Conservation (phyloP, 2,329 filamentous ascomycete species). For the Lecanoromycetidae sp. region DNA sequence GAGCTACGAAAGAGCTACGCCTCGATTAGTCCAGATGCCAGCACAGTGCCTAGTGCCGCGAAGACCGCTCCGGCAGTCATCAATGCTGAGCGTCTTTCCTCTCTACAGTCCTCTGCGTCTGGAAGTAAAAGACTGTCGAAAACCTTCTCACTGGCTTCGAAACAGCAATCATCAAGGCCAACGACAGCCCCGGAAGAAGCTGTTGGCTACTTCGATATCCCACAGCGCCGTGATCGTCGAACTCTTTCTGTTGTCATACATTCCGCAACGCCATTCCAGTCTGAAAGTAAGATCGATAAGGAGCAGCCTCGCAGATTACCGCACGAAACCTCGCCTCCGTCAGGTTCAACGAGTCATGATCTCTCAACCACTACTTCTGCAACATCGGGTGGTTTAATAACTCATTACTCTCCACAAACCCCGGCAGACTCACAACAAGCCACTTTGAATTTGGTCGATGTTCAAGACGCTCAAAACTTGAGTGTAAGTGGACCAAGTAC, state of each 20-base stretch:
- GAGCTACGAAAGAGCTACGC: slow-evolving; percentile 31
- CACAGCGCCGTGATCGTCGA: slow-evolving; percentile 26
- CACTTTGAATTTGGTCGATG: slow-evolving; percentile 17
- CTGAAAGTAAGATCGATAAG: slow-evolving; percentile 22
- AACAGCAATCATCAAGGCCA: slow-evolving; percentile 21
- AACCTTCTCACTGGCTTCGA: slow-evolving; percentile 29
- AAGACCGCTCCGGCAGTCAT: slow-evolving; percentile 37
- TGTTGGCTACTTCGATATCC: slow-evolving; percentile 25
- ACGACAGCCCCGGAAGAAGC: slow-evolving; percentile 27
- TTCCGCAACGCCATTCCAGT: slow-evolving; percentile 16
- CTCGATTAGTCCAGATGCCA: slow-evolving; percentile 29
- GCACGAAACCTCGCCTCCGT: slow-evolving; percentile 27
- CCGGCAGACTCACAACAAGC: slow-evolving; percentile 16
- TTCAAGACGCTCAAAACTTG: slow-evolving; percentile 22
- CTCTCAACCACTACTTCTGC: slow-evolving; percentile 28
- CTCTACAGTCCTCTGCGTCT: slow-evolving; percentile 29
- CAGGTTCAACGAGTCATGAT: slow-evolving; percentile 22
- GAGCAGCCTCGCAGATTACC: slow-evolving; percentile 25
- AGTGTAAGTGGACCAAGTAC: slow-evolving; percentile 27
- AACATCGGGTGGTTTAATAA: slow-evolving; percentile 31
- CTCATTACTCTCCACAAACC: slow-evolving; percentile 19
- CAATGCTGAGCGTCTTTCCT: slow-evolving; percentile 36
- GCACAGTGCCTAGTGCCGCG: slow-evolving; percentile 23
- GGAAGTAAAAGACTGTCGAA: slow-evolving; percentile 29
- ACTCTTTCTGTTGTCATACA: slow-evolving; percentile 31